These are phyloP conservation scores for Metschnikowia baotianmanensis DNA, from an alignment of 805 yeast genomes.

Conservation along the genomic window DNA sequence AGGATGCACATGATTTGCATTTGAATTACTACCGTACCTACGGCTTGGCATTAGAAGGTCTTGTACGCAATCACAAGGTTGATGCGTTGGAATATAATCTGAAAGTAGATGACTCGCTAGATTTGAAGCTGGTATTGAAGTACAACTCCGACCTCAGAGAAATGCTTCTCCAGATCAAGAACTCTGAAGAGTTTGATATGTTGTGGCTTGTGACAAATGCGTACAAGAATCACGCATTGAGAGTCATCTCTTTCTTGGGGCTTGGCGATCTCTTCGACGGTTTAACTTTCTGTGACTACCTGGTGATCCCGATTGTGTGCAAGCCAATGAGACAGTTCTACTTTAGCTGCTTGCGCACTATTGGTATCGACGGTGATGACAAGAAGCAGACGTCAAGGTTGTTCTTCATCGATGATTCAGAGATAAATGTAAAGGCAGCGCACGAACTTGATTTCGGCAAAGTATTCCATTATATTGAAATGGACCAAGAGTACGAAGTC, in stretches of 20 bases:
- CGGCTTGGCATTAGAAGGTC: constrained; percentile 92
- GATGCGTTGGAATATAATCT: constrained; percentile 87
- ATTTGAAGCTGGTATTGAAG: constrained; percentile 70
- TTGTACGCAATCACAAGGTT: constrained; percentile 65
- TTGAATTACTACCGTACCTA: constrained; percentile 76
- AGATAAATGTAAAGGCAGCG: constrained; percentile 75
- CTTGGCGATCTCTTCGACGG: constrained; percentile 95
- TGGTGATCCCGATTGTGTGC: constrained; percentile 66
- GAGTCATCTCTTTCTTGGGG: constrained; percentile 78
- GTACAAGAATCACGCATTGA: constrained; percentile 81
- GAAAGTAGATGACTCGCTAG: constrained; percentile 89
- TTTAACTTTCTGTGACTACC: constrained; percentile 87
- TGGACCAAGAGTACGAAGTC: constrained; percentile 49
- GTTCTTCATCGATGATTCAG: constrained; percentile 82
- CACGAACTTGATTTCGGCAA: constrained; percentile 65
- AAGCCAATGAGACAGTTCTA: constrained; percentile 83
- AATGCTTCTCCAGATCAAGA: constrained; percentile 46
- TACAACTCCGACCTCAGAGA: constrained; percentile 58
- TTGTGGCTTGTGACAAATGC: constrained; percentile 96
- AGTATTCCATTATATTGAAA: constrained; percentile 73
- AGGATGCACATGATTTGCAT: constrained; percentile 73
- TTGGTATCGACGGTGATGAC: constrained; percentile 48
- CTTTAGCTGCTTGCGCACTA: constrained; percentile 58
- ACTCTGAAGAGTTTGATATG: constrained; percentile 53
- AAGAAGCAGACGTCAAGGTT: constrained; percentile 47